phyloP scores from a whole-genome alignment of 1,284 basidiomycete species.

The Xerocomus amazonicus region DNA sequence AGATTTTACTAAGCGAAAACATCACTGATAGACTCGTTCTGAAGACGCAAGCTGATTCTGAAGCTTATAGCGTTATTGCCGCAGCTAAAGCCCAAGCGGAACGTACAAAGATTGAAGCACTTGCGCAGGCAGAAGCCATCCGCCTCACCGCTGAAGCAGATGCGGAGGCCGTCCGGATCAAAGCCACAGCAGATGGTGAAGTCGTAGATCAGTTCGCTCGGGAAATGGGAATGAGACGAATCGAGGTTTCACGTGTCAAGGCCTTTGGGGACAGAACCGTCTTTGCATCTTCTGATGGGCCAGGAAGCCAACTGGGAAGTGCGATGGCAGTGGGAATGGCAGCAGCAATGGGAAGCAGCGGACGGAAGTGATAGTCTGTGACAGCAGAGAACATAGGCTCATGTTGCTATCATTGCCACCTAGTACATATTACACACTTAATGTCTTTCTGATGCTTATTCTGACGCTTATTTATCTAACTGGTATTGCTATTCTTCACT shows the following conservation, averaged over 20 bases:
- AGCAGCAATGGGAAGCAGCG: conserved; percentile 53
- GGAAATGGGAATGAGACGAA: conserved; percentile 67
- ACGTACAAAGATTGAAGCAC: conserved; percentile 64
- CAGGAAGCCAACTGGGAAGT: conserved; percentile 54
- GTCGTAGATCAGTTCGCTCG: conserved; percentile 66
- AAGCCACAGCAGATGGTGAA: conserved; percentile 56
- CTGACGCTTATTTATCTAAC: background rate
- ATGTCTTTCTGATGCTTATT: background rate
- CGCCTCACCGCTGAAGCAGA: conserved; percentile 70
- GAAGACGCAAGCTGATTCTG: conserved; percentile 66
- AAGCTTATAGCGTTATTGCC: conserved; percentile 68
- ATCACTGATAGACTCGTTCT: conserved; percentile 9
- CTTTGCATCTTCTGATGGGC: conserved; percentile 63
- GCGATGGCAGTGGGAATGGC: conserved; percentile 65
- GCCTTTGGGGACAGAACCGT: conserved; percentile 69
- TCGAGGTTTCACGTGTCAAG: conserved; percentile 58
- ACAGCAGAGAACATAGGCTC: background rate
- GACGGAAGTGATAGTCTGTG: conserved; percentile 12
- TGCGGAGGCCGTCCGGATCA: conserved; percentile 62
- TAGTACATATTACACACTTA: too few relatives aligned
- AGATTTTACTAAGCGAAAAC: background rate
- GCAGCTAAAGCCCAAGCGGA: conserved; percentile 73
- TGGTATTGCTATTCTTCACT: background rate
- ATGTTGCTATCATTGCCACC: background rate
- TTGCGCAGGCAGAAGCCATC: conserved; percentile 70